Percentiles rank a stretch among this genome's conserved stretches.
Conservation (phyloP, 2,329 filamentous ascomycete genomes). For the Endoconidiophora polonica region DNA sequence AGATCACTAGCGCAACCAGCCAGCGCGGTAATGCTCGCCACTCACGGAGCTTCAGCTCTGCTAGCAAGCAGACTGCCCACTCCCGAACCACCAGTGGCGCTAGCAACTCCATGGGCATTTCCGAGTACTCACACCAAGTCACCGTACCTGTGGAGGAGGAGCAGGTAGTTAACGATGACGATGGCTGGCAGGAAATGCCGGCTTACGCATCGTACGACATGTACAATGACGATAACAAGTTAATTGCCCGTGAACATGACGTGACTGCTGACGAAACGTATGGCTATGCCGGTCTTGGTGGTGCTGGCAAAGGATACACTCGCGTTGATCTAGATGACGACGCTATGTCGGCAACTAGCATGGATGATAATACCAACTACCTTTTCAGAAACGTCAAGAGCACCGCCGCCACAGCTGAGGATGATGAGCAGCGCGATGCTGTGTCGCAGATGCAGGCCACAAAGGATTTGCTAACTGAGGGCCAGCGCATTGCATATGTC, state of each 20-base stretch:
- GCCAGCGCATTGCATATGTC: constrained; percentile 90
- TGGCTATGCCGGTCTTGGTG: constrained; percentile 63
- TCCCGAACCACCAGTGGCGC: constrained; percentile 25
- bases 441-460: constrained; percentile 86
- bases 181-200: constrained; percentile 84
- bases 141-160: constrained; percentile 36
- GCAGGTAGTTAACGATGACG: constrained; percentile 43
- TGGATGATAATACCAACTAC: constrained; percentile 95
- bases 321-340: constrained; percentile 91
- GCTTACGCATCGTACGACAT: constrained; percentile 84
- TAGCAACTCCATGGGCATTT: constrained; percentile 28
- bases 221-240: constrained; percentile 81
- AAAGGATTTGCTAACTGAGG: constrained; percentile 86
- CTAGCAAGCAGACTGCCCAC: constrained; percentile 16
- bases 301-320: constrained; percentile 89
- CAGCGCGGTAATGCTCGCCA: neutral
- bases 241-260: constrained; percentile 69
- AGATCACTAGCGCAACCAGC: neutral
- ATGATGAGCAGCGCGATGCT: constrained; percentile 73
- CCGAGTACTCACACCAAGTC: constrained; percentile 86
- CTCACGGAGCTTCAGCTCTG: constrained; percentile 11
- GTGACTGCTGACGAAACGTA: constrained; percentile 49
- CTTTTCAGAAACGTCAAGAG: constrained; percentile 62
- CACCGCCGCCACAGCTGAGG: constrained; percentile 45
- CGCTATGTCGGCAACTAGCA: constrained; percentile 78